Evolutionary conservation across 1,139 yeast species (phyloP), one percentile per base, ranked within the genome.

Genomic region (Arxiozyma telluris): DNA sequence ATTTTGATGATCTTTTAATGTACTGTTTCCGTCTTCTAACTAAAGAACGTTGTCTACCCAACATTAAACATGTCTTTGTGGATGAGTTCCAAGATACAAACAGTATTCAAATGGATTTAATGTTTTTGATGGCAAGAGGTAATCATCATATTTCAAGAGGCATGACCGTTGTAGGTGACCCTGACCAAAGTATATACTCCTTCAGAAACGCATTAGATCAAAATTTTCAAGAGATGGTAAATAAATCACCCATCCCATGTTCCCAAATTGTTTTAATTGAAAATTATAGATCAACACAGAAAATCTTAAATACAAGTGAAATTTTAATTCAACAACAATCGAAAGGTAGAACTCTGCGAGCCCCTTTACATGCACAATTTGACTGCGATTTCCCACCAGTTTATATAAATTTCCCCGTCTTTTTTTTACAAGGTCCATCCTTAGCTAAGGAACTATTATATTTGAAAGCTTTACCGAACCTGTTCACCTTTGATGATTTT

Each of bases 51-150:
- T 79, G 82, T 22, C 71, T 85, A 22, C 72, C 73, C 1, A 72
- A 73, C 53, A 72, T 87, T 8, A 73, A 80, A 58, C 93, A 88
- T 61, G 91, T 90, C 0, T 73, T 93, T 23, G 89, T 93, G 3
- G 98, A 93, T 69, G 98, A 93, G 67, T 93, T 88, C 62, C 98
- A 93, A 70, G 98, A 93, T 64, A 90, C 97, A 0, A 89, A 87
- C 61, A 76, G 76, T 34, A 76, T 88, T 23, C 98, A 93, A 65
- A 73, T 89, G 57, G 79, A 80, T 53, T 72, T 93, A 49, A 78
- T 88, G 76, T 78, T 77, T 57, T 72, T 75, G 22, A 76, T 91
- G 59, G 82, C 88, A 0, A 67, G 70, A 20, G 71, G 71, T 5
- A 67, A 70, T 47, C 62, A 62, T 22, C 61, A 59, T 18, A 51